Conservation (phyloP, 2,329 filamentous ascomycete species). For the Fusarium tanahbumbuense region DNA sequence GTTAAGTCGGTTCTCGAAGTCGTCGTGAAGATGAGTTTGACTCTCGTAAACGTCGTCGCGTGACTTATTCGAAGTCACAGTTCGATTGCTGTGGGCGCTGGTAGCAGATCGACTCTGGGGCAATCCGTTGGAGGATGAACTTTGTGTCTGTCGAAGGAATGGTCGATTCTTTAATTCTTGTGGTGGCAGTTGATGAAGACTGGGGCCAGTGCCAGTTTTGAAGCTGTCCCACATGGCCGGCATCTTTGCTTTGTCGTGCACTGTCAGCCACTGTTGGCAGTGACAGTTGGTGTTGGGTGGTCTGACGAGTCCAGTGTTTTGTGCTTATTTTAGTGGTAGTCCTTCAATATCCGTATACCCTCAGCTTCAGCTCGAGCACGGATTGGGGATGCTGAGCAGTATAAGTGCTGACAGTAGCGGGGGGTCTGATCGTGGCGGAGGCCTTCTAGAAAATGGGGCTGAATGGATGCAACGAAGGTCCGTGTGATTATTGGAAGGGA, state of each 20-base stretch:
- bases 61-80: conserved; percentile 20
- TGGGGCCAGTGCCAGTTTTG: conserved; percentile 41
- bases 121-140: conserved; percentile 15
- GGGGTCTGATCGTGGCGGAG: conserved; percentile 23
- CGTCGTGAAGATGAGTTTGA: conserved; percentile 36
- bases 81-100: conserved; percentile 28
- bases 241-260: conserved; percentile 36
- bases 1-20: conserved; percentile 47
- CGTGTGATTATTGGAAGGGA: conserved; percentile 13
- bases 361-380: conserved; percentile 14
- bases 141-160: conserved; percentile 41
- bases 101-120: conserved; percentile 32
- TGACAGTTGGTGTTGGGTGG: conserved; percentile 24
- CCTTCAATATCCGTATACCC: conserved; percentile 12
- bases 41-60: conserved; percentile 27
- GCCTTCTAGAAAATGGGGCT: conserved; percentile 23
- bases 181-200: conserved; percentile 40
- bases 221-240: conserved; percentile 45
- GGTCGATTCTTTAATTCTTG: conserved; percentile 45
- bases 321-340: conserved; percentile 39
- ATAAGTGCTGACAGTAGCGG: conserved; percentile 36
- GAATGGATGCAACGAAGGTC: conserved; percentile 6
- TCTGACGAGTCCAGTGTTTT: not conserved
- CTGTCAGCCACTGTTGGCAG: conserved; percentile 6
- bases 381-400: conserved; percentile 16